These are phyloP conservation scores for Russula griseocarnosa DNA, from an alignment of 768 basidiomycete species.

Conservation along the genomic window DNA sequence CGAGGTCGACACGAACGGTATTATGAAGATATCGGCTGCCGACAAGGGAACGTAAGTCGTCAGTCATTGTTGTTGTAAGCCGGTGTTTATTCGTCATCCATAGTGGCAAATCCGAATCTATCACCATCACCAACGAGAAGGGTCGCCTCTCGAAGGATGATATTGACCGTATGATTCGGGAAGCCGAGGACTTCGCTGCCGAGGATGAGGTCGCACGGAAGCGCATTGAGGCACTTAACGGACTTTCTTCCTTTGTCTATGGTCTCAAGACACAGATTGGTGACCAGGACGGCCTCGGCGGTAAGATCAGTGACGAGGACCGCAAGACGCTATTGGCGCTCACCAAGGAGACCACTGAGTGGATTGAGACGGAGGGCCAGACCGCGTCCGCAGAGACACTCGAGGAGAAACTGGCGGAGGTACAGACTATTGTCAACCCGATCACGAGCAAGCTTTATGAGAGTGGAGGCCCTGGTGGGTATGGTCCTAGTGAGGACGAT, in stretches of 20 bases:
- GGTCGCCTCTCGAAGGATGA: conserved; percentile 63
- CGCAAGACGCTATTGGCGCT: conserved; percentile 77
- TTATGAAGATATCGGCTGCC: conserved; percentile 87
- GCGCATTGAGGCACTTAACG: conserved; percentile 82
- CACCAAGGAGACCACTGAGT: conserved; percentile 86
- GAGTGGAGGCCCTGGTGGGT: conserved; percentile 29
- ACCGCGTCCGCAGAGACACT: conserved; percentile 79
- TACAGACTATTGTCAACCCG: conserved; percentile 42
- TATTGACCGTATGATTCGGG: conserved; percentile 93
- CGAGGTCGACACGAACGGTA: conserved; percentile 93
- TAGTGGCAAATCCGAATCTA: conserved; percentile 80
- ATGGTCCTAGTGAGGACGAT: conserved; percentile 34
- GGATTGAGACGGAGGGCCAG: conserved; percentile 83
- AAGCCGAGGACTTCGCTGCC: conserved; percentile 85
- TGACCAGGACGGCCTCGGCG: conserved; percentile 87
- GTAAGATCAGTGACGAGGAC: conserved; percentile 76
- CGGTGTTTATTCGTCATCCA: conserved; percentile 3
- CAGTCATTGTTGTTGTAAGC: neutral
- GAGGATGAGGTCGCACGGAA: conserved; percentile 77
- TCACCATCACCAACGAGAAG: conserved; percentile 96
- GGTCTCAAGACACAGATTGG: conserved; percentile 82
- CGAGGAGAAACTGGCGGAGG: conserved; percentile 73
- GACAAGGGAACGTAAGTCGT: conserved; percentile 83
- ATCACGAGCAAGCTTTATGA: conserved; percentile 46
- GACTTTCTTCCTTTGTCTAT: conserved; percentile 76